Conservation (phyloP, 345 rosid species). For the Lagerstroemia speciosa region DNA sequence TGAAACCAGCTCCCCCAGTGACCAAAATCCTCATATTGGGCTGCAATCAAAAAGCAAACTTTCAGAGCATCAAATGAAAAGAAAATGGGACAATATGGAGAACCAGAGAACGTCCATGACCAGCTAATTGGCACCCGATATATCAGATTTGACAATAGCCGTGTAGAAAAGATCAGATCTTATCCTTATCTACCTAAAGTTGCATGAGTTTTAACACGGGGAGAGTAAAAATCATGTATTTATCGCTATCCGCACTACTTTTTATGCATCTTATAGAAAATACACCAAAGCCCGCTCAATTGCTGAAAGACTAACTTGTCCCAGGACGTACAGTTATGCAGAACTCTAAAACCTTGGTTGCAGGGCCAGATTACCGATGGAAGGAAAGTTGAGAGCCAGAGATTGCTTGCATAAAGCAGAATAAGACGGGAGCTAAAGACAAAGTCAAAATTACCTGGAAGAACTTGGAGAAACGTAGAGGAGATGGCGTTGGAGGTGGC, state of each 20-base stretch:
- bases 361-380: too few species aligned
- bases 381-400: too few species aligned
- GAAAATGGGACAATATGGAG: too few species aligned
- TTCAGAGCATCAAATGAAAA: not conserved
- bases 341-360: too few species aligned
- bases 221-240: not conserved
- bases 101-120: too few species aligned
- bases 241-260: not conserved
- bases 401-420: not conserved
- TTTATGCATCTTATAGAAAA: not conserved
- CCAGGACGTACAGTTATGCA: not conserved
- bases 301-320: not conserved
- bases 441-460: constrained; percentile 38
- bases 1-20: constrained; percentile 97
- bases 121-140: too few species aligned
- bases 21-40: constrained; percentile 92
- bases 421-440: not conserved
- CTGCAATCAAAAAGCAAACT: constrained; percentile 26
- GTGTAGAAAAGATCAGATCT: not conserved
- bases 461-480: constrained; percentile 63
- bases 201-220: not conserved
- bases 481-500: constrained; percentile 65
- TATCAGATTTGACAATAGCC: not conserved
- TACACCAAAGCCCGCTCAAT: not conserved
- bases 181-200: not conserved